These are phyloP conservation scores for Funneliformis caledonium DNA, from an alignment of 371 early-diverging fungal species.

Conservation along the genomic window DNA sequence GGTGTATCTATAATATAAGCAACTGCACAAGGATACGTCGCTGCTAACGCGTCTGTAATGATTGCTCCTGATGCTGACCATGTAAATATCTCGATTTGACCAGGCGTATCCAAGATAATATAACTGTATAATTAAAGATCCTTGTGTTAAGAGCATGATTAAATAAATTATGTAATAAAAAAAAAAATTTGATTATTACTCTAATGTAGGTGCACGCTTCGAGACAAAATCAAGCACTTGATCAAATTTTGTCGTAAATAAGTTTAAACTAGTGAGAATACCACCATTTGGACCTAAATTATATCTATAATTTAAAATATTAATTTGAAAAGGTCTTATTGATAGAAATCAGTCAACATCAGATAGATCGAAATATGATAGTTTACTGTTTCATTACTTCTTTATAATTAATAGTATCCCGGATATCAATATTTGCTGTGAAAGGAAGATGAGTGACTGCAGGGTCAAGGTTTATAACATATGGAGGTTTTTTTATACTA, in stretches of 20 bases:
- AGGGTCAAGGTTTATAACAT: constrained; percentile 98
- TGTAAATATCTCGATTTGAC: constrained; percentile 99
- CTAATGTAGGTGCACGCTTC: constrained; percentile 73
- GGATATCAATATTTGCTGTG: constrained; percentile 97
- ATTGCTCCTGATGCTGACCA: constrained; percentile 99
- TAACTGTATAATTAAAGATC: constrained; percentile 56
- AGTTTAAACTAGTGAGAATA: constrained; percentile 95
- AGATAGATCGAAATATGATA: background rate
- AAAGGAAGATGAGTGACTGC: constrained; percentile 94
- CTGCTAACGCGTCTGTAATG: constrained; percentile 94
- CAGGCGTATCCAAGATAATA: constrained; percentile 98
- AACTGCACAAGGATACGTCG: constrained; percentile 91
- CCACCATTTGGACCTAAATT: constrained; percentile 99
- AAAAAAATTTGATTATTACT: constrained; percentile 58
- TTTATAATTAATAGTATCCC: constrained; percentile 98
- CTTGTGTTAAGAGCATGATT: background rate
- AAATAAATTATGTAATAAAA: background rate
- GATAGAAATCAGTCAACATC: background rate
- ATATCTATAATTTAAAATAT: constrained; percentile 61
- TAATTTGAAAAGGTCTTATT: background rate
- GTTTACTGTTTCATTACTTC: constrained; percentile 98
- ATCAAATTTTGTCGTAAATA: constrained; percentile 97
- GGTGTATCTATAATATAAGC: constrained; percentile 98
- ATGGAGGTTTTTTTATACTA: constrained; percentile 76
- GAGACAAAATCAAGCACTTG: constrained; percentile 88